Evolutionary conservation across 176 grass and related monocot genomes (phyloP), one percentile per base, ranked within the genome.

Genomic region (Oropetium thomaeum): DNA sequence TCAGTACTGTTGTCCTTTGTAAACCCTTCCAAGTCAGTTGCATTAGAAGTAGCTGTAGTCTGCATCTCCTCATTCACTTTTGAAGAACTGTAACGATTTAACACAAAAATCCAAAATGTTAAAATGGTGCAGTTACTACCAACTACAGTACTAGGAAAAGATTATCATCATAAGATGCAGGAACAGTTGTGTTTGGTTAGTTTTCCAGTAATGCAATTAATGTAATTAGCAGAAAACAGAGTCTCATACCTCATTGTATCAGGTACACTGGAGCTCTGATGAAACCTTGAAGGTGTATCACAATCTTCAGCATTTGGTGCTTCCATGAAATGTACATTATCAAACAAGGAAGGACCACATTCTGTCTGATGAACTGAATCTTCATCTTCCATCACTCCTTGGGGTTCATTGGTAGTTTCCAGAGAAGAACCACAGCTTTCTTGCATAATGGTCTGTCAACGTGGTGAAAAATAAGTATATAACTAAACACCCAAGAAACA

Each of bases 341-440:
- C 54, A 77, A 79, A 71, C 1, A 45, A 31, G 60, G 32, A 47
- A 41, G 28, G 54, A 67, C 60, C 39, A 14, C 35, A 48, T 20
- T 73, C 10, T 47, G 33, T 59, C 42, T 69, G 58, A 22, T 79
- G 15, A 75, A 55, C 69, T 17, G 40, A 61, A 14, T 47, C 44
- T 19, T 0, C 40, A 32, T 33, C 39, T 89, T 70, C 45, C 54
- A 40, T 48, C 15, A 2, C 52, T 44, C 67, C 64, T 64, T 48
- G 55, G 25, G 82, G 85, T 76, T 85, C 78, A 31, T 65, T 77
- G 76, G 81, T 62, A 68, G 70, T 82, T 80, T 83, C 57, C 34
- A 77, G 19, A 23, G 80, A 26, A 39, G 63, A 44, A 65, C 25
- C 78, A 31, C 32, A 37, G 17, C 41, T 37, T 55, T 77, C 67